Evolutionary conservation across 129 eudicot genomes (phyloP), one percentile per base, ranked within the genome.

Genomic region (Dittrichia graveolens): DNA sequence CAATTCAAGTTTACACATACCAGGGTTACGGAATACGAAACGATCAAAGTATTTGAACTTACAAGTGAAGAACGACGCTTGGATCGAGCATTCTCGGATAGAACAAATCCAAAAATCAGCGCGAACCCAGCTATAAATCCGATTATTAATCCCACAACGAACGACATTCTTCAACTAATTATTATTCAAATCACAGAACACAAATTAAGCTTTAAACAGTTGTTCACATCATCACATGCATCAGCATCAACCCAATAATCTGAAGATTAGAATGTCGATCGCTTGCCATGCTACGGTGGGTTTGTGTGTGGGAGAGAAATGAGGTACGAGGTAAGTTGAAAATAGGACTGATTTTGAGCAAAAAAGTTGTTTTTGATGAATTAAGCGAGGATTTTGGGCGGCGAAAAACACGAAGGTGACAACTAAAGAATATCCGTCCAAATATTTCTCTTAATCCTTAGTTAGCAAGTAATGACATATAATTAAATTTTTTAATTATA

Each of bases 1-100:
- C 65, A 42, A 56, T 65, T 61, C 19, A 63, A 47, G 65, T 42
- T 40, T 41, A 45, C 15, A 42, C 13, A 59, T 40, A 47, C 10
- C 15, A 16, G 56, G 45, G 14, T 10, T 37, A 45, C 46, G 10
- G 15, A 61, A 60, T 19, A 31, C 31, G 15, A 53, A 15, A 68
- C 5, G 37, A 68, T 39, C 34, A 7, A 38, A 19, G 38, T 10
- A 10, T 9, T 1, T 7, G 3, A 44, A 58, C 78, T 70, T 75
- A 92, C 98, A 8, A 92, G 90, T 50, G 85, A 81, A 8, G 85
- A 77, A 34, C 98, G 98, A 43, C 78, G 83, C 44, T 83, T 89
- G 73, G 98, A 92, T 80, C 98, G 83, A 64, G 78, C 85, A 78
- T 92, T 92, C 45, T 92, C 95, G 8, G 82, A 92, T 71, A 90